A percentile compares a stretch with the other conserved stretches of the same genome.
These are phyloP conservation scores for Citrus reticulata DNA, from an alignment of 345 rosid species.

Conservation along the genomic window DNA sequence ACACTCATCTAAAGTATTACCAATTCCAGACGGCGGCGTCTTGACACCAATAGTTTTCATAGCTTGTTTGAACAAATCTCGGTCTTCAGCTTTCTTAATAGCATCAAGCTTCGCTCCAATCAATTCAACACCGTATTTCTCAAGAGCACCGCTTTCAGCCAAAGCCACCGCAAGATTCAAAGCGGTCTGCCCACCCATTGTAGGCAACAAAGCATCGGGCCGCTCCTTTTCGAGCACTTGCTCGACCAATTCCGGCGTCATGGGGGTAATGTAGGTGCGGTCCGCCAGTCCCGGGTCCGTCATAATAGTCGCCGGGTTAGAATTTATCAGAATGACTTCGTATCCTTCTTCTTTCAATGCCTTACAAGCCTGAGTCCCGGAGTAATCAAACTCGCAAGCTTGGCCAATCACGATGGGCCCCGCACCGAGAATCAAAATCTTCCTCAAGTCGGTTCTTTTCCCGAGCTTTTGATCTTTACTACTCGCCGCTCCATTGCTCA, in stretches of 20 bases:
- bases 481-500: neutral
- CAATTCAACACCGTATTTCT: conserved; percentile 71
- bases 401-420: conserved; percentile 99
- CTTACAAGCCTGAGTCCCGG: conserved; percentile 96
- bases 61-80: conserved; percentile 83
- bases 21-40: conserved; percentile 94
- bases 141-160: conserved; percentile 75
- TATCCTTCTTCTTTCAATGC: conserved; percentile 90
- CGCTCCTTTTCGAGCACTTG: conserved; percentile 78
- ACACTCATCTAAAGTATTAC: conserved; percentile 80
- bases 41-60: conserved; percentile 83
- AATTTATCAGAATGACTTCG: conserved; percentile 77
- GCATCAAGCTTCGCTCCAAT: conserved; percentile 95
- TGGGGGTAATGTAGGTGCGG: conserved; percentile 80
- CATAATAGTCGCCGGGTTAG: conserved; percentile 99
- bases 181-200: conserved; percentile 99
- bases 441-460: conserved; percentile 81
- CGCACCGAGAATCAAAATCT: conserved; percentile 90
- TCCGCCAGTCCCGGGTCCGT: conserved; percentile 93
- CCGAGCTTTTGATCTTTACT: conserved; percentile 21
- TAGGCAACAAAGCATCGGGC: conserved; percentile 85
- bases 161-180: conserved; percentile 88
- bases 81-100: conserved; percentile 90
- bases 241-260: conserved; percentile 90
- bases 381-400: conserved; percentile 97